phyloP scores from a whole-genome alignment of 2,329 filamentous ascomycete species.

The Colletotrichum tamarilloi region DNA sequence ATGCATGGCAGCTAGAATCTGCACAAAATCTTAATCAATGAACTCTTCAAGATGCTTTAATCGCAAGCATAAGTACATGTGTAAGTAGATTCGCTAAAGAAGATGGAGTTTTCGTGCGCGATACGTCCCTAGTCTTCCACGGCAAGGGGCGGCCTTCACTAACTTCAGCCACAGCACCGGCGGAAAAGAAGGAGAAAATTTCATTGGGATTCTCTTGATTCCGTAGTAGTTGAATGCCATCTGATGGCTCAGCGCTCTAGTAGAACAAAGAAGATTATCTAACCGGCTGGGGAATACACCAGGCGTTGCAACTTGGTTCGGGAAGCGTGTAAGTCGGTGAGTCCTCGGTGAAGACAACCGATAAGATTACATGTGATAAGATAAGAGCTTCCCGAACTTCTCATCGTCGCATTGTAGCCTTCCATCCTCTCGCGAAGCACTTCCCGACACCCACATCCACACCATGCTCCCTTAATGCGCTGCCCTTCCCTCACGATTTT shows the following conservation, averaged over 20 bases:
- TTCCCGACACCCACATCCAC: background rate
- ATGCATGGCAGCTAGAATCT: slow-evolving; percentile 12
- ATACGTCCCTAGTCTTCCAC: too few species aligned
- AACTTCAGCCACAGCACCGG: background rate
- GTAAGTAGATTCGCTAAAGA: too few species aligned
- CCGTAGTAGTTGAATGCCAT: too few species aligned
- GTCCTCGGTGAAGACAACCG: background rate
- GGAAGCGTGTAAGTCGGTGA: slow-evolving; percentile 29
- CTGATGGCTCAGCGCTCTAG: too few species aligned
- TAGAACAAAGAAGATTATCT: background rate
- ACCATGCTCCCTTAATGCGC: slow-evolving; percentile 9
- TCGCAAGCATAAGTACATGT: too few species aligned
- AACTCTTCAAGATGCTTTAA: background rate
- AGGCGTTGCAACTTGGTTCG: background rate
- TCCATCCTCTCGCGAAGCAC: background rate
- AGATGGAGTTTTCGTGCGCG: too few species aligned
- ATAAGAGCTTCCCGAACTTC: slow-evolving; percentile 32
- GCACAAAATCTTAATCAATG: slow-evolving; percentile 12
- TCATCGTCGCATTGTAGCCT: background rate
- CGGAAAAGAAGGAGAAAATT: background rate
- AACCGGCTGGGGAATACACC: background rate
- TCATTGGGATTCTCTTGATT: too few species aligned
- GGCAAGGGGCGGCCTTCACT: background rate
- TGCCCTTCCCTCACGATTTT: background rate
- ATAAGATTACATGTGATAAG: slow-evolving; percentile 17